Percentiles rank a stretch among this genome's conserved stretches.
Conservation (phyloP, 169 alveolate genomes). For the Plasmodium falciparum region DNA sequence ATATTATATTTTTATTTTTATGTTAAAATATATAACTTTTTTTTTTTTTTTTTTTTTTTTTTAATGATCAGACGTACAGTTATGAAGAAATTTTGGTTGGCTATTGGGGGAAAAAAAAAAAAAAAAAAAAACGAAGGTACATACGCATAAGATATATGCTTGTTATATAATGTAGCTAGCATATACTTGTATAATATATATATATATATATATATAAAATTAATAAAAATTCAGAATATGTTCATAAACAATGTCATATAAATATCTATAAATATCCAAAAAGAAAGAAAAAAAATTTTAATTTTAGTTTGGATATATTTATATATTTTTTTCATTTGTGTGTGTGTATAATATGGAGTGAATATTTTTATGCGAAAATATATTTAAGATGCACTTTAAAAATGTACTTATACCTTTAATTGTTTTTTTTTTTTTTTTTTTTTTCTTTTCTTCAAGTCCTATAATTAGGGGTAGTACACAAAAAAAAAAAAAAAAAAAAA, state of each 20-base stretch:
- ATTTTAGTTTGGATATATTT: not conserved
- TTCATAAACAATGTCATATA: conserved; percentile 10
- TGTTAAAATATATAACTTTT: not conserved
- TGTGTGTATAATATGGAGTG: conserved; percentile 4
- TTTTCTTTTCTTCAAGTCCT: no score
- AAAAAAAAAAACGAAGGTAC: not conserved
- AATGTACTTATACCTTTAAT: no score
- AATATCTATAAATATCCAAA: not conserved
- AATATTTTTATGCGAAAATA: not conserved
- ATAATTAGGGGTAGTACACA: no score
- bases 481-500: no score
- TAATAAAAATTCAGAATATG: conserved; percentile 12
- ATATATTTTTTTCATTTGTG: not conserved
- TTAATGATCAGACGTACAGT: conserved; percentile 53
- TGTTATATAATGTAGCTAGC: conserved; percentile 24
- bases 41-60: conserved; percentile 3
- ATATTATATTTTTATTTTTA: not conserved
- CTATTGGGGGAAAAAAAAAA: conserved; percentile 17
- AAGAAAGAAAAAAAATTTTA: not conserved
- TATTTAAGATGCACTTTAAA: no score
- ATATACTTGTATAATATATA: not conserved
- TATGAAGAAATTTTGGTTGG: not conserved
- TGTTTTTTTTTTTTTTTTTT: no score
- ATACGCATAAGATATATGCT: conserved; percentile 30
- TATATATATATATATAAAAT: not conserved